Percentiles rank a stretch among this genome's conserved stretches.
Evolutionary conservation across 192 early-diverging fungal genomes (phyloP).

Genomic region (Entomortierella beljakovae): DNA sequence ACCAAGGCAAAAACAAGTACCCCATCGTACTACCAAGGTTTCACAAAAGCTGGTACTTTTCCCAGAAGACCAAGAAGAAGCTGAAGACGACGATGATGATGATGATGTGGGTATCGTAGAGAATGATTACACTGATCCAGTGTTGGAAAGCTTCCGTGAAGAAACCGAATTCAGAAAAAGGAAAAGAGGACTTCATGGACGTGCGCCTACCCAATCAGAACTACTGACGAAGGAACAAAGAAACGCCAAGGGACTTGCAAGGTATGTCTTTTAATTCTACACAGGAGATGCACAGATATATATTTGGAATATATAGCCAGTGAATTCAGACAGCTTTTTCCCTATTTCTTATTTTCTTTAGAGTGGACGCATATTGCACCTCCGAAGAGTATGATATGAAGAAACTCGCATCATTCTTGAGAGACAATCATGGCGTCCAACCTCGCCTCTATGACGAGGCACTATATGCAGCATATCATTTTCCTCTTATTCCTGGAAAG

Average conservation of each 20-base stretch:
- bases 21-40: constrained; percentile 87
- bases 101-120: constrained; percentile 32
- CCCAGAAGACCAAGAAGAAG: constrained; percentile 61
- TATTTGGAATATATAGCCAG: background rate
- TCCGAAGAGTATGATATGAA: constrained; percentile 70
- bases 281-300: background rate
- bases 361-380: constrained; percentile 84
- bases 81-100: constrained; percentile 42
- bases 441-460: constrained; percentile 67
- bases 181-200: constrained; percentile 41
- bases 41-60: constrained; percentile 92
- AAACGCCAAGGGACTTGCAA: constrained; percentile 56
- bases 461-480: constrained; percentile 68
- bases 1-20: constrained; percentile 62
- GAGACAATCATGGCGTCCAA: constrained; percentile 59
- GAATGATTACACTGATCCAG: constrained; percentile 9
- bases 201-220: constrained; percentile 63
- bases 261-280: constrained; percentile 13
- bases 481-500: constrained; percentile 60
- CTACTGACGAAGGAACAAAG: constrained; percentile 65
- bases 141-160: constrained; percentile 31
- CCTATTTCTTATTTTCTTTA: constrained; percentile 6
- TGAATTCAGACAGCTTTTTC: too few species aligned
- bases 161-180: constrained; percentile 27
- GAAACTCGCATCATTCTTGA: constrained; percentile 57